Evolutionary conservation across 257 asterid species (phyloP).

Genomic region (Anisodus acutangulus): DNA sequence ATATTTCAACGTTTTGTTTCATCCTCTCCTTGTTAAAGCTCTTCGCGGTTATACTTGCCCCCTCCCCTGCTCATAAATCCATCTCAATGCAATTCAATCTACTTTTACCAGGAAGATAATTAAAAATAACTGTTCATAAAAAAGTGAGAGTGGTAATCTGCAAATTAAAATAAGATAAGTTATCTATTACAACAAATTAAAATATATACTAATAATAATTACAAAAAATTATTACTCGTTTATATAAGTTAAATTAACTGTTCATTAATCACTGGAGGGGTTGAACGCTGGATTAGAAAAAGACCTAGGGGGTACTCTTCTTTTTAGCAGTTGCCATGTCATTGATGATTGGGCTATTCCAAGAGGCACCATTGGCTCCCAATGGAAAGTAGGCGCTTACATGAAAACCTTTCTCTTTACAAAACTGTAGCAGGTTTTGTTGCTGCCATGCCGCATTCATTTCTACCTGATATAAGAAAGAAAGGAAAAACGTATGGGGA

Average conservation of each 20-base stretch:
- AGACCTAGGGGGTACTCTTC: neutral
- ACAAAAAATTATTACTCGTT: too few relatives aligned
- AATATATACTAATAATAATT: too few relatives aligned
- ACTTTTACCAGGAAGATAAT: too few relatives aligned
- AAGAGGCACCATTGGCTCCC: neutral
- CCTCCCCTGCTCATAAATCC: conserved; percentile 48
- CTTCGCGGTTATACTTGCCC: conserved; percentile 33
- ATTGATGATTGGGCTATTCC: neutral
- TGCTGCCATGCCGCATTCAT: conserved; percentile 17
- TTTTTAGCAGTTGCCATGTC: neutral
- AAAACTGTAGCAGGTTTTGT: neutral
- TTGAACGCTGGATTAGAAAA: neutral
- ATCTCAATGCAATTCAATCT: conserved; percentile 39
- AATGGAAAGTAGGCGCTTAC: conserved; percentile 2
- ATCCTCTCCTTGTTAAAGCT: conserved; percentile 48
- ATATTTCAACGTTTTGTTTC: conserved; percentile 45
- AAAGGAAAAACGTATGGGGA: neutral
- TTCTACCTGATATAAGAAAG: neutral
- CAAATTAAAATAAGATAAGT: too few relatives aligned
- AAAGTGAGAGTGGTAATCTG: too few relatives aligned
- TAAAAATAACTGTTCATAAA: too few relatives aligned
- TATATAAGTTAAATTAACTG: too few relatives aligned
- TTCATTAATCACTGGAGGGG: too few relatives aligned
- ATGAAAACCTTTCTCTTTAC: conserved; percentile 10
- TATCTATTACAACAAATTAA: too few relatives aligned